Base-by-base conservation (phyloP, 805 yeast species). In the Starmerella bombicola region DNA sequence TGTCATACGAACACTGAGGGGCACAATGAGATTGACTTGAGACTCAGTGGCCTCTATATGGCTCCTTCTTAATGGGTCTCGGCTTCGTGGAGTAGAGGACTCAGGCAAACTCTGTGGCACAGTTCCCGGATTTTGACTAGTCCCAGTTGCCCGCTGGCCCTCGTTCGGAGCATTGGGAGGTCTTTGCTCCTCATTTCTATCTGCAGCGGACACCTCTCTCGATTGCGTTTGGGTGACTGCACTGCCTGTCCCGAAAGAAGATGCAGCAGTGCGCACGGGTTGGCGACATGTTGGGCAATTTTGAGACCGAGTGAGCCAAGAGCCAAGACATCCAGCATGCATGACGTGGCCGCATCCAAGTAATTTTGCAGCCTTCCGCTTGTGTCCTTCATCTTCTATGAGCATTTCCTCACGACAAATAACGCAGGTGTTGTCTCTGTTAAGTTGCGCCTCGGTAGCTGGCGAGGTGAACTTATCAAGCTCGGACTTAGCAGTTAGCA, bases 381-480 rank as follows among this genome's bases (percentile, higher is more conserved):
- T 63, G 52, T 52, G 44, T 1, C 21, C 30, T 2, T 54, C 42
- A 2, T 56, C 68, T 2, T 58, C 64, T 1, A 74, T 55, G 5
- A 66, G 58, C 88, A 88, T 79, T 46, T 83, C 94, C 51, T 91
- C 97, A 52, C 94, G 75, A 62, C 98, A 88, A 30, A 88, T 80
- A 46, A 84, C 84, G 61, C 98, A 80, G 20, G 81, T 56, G 56
- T 65, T 62, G 43, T 78, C 79, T 16, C 74, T 68, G 5, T 63
- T 70, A 42, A 81, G 64, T 33, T 81, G 86, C 22, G 63, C 71
- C 10, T 59, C 65, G 1, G 77, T 64, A 3, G 95, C 93, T 45
- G 74, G 70, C 6, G 64, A 62, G 38, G 91, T 65, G 47, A 70
- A 73, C 21, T 67, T 64, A 47, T 80, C 84, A 53, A 91, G 63